Conservation (phyloP, 805 yeast species). For the Barnettozyma populi region DNA sequence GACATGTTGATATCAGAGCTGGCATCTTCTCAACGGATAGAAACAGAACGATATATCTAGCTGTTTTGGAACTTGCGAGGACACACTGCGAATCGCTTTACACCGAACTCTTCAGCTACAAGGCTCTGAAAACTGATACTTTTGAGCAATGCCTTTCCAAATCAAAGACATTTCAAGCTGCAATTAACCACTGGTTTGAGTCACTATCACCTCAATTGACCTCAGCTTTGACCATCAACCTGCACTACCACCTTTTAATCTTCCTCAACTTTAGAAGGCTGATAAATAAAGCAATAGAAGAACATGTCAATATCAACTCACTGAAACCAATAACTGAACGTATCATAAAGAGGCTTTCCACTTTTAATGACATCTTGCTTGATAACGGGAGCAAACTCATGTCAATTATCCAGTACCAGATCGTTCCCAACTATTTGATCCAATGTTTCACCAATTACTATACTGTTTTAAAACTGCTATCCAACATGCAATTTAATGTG, state of each 20-base stretch:
- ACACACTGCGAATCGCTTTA: background rate
- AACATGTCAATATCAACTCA: background rate
- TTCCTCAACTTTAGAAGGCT: conserved; percentile 7
- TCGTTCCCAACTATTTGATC: conserved; percentile 6
- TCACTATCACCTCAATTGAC: background rate
- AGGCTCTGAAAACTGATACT: background rate
- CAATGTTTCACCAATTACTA: conserved; percentile 8
- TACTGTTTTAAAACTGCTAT: conserved; percentile 3
- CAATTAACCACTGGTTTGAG: conserved; percentile 1
- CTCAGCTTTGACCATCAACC: conserved; percentile 4
- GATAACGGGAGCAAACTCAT: background rate
- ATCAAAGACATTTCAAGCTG: background rate
- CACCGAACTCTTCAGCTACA: background rate
- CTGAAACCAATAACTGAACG: background rate
- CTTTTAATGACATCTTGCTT: conserved; percentile 5
- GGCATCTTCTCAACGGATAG: conserved; percentile 20
- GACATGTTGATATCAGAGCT: conserved; percentile 12
- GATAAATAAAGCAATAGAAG: conserved; percentile 5
- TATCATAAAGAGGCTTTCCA: background rate
- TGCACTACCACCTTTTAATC: conserved; percentile 7
- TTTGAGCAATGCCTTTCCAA: background rate
- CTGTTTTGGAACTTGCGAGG: conserved; percentile 3
- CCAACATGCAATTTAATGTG: conserved; percentile 5
- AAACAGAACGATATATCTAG: conserved; percentile 12
- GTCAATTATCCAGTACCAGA: conserved; percentile 6